Evolutionary conservation across 192 early-diverging fungal genomes (phyloP), one percentile per base, ranked within the genome.

Genomic region (Coemansia sp.): DNA sequence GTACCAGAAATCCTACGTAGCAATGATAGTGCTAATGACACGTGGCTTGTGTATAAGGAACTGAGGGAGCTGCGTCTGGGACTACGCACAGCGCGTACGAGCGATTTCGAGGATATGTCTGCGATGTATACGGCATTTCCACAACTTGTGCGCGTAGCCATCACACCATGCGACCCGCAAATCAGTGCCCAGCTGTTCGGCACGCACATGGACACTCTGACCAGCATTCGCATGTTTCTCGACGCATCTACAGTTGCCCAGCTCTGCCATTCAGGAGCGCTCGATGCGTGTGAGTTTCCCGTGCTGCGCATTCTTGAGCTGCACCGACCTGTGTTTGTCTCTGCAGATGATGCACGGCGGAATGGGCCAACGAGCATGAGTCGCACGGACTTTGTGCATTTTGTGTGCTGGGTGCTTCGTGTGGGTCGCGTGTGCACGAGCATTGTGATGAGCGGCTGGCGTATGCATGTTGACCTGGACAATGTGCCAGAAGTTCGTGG

Each of bases 391-490:
- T 9, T 57, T 15, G n/a, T 17, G 14, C 12, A 17, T 8, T 32
- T 57, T 5, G 55, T 57, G 24, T 19, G 35, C n/a, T 57, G 55
- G 55, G 55, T 19, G 55, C 55, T 57, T 3, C 2, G 14, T 3
- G 55, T 29, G 0, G 55, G 32, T 1, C 15, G 55, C 5, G 2
- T 5, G 24, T 39, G 55, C 55, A 19, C 55, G 17, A 12, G 55
- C 1, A 57, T 57, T 17, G 55, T 38, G 55, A 29, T 57, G 55
- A 14, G 55, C 24, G 32, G 55, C 4, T 57, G 55, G 55, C 55
- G 32, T n/a, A 57, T 57, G 27, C 5, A 19, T 5, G 7, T 57
- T 5, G 11, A 17, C 14, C 19, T 29, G 24, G 12, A n/a, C 32
- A 12, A 25, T 25, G 54, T 10, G 54, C 8, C 7, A 8, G 55